Evolutionary conservation across 345 rosid species (phyloP).

Genomic region (Bruguiera gymnorhiza): DNA sequence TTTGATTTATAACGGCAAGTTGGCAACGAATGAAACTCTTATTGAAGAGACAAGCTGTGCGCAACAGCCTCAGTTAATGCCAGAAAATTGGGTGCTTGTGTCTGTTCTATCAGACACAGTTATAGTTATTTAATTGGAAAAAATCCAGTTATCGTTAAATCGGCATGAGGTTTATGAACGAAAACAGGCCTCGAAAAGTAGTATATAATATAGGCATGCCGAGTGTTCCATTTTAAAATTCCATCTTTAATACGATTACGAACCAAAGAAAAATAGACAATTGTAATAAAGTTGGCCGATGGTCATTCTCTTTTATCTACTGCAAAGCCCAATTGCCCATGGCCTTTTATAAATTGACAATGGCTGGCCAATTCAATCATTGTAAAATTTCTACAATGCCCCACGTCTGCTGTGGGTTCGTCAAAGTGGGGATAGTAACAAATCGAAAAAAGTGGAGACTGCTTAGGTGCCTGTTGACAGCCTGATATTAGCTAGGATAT

Average conservation of each 20-base stretch:
- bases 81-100: too few relatives aligned
- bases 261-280: too few relatives aligned
- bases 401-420: constrained; percentile 13
- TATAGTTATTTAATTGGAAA: too few relatives aligned
- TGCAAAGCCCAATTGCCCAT: constrained; percentile 1
- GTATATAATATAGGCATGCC: not conserved
- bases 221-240: not conserved
- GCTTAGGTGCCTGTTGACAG: not conserved
- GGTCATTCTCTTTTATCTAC: constrained; percentile 11
- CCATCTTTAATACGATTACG: not conserved
- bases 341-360: not conserved
- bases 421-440: not conserved
- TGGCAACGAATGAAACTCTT: too few relatives aligned
- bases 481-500: constrained; percentile 5
- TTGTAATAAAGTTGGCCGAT: not conserved
- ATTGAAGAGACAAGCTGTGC: too few relatives aligned
- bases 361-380: constrained; percentile 17
- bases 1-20: not conserved
- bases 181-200: too few relatives aligned
- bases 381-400: not conserved
- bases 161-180: too few relatives aligned
- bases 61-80: too few relatives aligned
- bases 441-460: not conserved
- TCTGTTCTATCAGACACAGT: too few relatives aligned
- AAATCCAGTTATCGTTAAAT: too few relatives aligned